These are phyloP conservation scores for Eucalyptus guilfoylei DNA, from an alignment of 345 rosid genomes.

Conservation along the genomic window DNA sequence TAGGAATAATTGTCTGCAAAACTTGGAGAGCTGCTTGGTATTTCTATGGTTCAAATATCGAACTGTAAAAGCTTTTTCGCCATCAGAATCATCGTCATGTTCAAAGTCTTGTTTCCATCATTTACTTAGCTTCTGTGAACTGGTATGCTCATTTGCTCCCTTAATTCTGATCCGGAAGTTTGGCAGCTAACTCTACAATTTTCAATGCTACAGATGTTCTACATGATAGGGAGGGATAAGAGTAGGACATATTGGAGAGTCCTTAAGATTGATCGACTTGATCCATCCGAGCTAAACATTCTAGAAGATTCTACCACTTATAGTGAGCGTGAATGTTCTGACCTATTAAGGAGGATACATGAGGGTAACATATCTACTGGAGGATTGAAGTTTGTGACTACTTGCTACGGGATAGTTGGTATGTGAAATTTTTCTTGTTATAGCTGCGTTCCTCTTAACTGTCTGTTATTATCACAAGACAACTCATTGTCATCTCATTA, in stretches of 20 bases:
- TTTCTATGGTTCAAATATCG: background rate
- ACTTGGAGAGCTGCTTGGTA: background rate
- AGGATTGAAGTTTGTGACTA: constrained; percentile 74
- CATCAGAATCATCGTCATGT: background rate
- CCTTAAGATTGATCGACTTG: constrained; percentile 64
- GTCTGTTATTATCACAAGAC: background rate
- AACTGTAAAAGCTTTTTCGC: background rate
- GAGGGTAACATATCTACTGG: constrained; percentile 93
- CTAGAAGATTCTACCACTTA: constrained; percentile 77
- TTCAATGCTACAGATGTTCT: constrained; percentile 43
- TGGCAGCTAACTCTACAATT: background rate
- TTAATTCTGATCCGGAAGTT: background rate
- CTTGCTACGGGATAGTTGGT: constrained; percentile 96
- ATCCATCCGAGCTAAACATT: constrained; percentile 62
- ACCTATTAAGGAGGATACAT: constrained; percentile 71
- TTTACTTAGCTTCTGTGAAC: background rate
- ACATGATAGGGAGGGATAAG: constrained; percentile 74
- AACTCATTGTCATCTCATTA: background rate
- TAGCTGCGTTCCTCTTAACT: background rate
- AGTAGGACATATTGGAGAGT: constrained; percentile 66
- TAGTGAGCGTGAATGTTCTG: constrained; percentile 57
- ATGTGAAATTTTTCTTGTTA: constrained; percentile 2
- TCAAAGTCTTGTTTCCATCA: background rate
- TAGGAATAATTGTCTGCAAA: background rate
- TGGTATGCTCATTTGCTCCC: background rate